phyloP scores from a whole-genome alignment of 495 filamentous ascomycete genomes.

The Pyrenopolyporus hunteri region DNA sequence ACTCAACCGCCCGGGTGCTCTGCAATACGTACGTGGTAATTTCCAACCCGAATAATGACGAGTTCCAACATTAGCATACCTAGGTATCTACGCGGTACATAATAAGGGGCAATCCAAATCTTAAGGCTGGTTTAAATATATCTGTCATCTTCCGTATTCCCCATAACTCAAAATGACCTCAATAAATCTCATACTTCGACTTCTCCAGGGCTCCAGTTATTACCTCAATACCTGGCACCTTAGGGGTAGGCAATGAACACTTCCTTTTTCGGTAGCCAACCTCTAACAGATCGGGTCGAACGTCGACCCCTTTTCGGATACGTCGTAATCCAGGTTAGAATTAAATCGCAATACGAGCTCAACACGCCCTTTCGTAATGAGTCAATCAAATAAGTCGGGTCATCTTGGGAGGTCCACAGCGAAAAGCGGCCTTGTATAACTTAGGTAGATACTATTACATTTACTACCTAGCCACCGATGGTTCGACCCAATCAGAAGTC shows the following conservation, averaged over 20 bases:
- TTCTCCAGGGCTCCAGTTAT: no score
- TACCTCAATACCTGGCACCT: no score
- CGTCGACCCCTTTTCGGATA: slow-evolving; percentile 5
- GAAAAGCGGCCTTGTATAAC: slow-evolving; percentile 3
- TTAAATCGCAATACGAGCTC: slow-evolving; percentile 12
- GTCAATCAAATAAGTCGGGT: slow-evolving; percentile 14
- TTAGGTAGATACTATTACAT: background rate
- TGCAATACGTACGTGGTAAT: background rate
- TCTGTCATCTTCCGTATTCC: no score
- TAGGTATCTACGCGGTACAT: no score
- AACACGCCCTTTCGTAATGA: slow-evolving; percentile 2
- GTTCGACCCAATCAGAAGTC: slow-evolving; percentile 27
- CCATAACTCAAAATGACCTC: no score
- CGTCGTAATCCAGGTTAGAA: background rate
- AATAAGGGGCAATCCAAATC: no score
- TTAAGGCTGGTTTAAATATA: no score
- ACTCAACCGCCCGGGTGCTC: background rate
- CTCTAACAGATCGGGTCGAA: background rate
- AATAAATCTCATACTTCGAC: no score
- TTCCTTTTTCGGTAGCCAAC: no score
- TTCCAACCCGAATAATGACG: no score
- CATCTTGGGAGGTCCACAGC: slow-evolving; percentile 7
- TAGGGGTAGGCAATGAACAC: no score
- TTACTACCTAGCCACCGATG: background rate
- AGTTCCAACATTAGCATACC: no score